phyloP scores from a whole-genome alignment of 345 rosid genomes.

The Sisymbrium irio region DNA sequence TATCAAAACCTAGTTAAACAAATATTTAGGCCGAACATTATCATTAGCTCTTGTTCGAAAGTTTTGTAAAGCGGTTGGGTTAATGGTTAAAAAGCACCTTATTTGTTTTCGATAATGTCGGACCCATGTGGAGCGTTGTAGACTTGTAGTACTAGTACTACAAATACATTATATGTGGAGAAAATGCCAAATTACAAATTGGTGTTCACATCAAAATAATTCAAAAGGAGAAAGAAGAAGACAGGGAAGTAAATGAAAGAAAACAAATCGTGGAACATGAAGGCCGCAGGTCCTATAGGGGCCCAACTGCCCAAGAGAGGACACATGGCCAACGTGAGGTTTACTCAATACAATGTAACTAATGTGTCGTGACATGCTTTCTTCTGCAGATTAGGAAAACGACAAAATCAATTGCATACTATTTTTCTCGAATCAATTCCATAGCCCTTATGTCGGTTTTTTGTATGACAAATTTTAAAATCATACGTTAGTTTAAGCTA shows the following conservation, averaged over 20 bases:
- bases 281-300: conserved; percentile 27
- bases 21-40: neutral
- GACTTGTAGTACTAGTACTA: conserved; percentile 10
- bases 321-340: conserved; percentile 33
- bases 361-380: conserved; percentile 23
- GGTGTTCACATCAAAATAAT: conserved; percentile 23
- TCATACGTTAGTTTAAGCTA: neutral
- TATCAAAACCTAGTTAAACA: neutral
- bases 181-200: conserved; percentile 26
- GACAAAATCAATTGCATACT: conserved; percentile 11
- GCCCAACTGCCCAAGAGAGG: conserved; percentile 1
- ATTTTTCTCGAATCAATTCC: conserved; percentile 4
- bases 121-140: conserved; percentile 32
- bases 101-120: conserved; percentile 10
- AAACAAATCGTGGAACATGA: conserved; percentile 25
- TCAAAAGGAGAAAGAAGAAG: conserved; percentile 12
- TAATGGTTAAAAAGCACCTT: neutral
- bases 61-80: neutral
- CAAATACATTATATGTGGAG: conserved; percentile 1
- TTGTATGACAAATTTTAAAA: conserved; percentile 6
- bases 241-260: neutral
- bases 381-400: conserved; percentile 3
- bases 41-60: neutral
- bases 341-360: conserved; percentile 22
- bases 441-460: conserved; percentile 25